These are phyloP conservation scores for Diaporthe sp. DNA, from an alignment of 2,329 filamentous ascomycete genomes.

Conservation along the genomic window DNA sequence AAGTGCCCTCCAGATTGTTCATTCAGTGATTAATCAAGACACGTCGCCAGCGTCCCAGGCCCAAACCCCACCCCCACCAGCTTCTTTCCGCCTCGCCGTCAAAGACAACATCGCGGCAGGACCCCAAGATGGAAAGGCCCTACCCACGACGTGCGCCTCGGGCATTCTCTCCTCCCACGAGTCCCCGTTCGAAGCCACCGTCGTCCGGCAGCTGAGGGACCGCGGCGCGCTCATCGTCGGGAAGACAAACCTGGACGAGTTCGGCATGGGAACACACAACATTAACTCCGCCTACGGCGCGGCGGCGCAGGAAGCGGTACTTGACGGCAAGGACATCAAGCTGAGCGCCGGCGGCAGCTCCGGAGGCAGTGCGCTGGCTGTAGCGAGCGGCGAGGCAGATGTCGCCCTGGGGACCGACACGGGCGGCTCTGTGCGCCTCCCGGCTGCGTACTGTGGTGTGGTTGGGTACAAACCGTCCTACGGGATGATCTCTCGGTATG, in stretches of 20 bases:
- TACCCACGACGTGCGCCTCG: slow-evolving; percentile 88
- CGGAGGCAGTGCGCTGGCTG: slow-evolving; percentile 90
- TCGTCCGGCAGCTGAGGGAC: slow-evolving; percentile 75
- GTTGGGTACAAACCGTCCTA: slow-evolving; percentile 95
- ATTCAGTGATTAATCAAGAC: background rate
- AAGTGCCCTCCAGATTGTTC: too few relatives aligned
- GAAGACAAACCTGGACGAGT: slow-evolving; percentile 91
- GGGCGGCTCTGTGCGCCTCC: slow-evolving; percentile 87
- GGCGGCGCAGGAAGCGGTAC: slow-evolving; percentile 40
- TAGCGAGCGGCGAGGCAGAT: slow-evolving; percentile 70
- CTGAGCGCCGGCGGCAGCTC: slow-evolving; percentile 89
- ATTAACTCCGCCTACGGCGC: slow-evolving; percentile 46
- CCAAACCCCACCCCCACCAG: background rate
- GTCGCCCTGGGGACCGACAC: slow-evolving; percentile 92
- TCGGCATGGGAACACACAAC: slow-evolving; percentile 55
- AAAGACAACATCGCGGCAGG: slow-evolving; percentile 83
- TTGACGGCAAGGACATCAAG: slow-evolving; percentile 42
- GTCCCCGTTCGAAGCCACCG: slow-evolving; percentile 86
- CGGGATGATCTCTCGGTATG: slow-evolving; percentile 85
- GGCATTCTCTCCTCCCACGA: slow-evolving; percentile 76
- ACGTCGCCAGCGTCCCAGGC: background rate
- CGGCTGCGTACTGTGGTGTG: slow-evolving; percentile 86
- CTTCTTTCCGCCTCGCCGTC: slow-evolving; percentile 66
- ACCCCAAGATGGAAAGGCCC: slow-evolving; percentile 47
- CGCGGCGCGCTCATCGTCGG: slow-evolving; percentile 75